phyloP scores from a whole-genome alignment of 306 rosid species.

The Rosa persica region DNA sequence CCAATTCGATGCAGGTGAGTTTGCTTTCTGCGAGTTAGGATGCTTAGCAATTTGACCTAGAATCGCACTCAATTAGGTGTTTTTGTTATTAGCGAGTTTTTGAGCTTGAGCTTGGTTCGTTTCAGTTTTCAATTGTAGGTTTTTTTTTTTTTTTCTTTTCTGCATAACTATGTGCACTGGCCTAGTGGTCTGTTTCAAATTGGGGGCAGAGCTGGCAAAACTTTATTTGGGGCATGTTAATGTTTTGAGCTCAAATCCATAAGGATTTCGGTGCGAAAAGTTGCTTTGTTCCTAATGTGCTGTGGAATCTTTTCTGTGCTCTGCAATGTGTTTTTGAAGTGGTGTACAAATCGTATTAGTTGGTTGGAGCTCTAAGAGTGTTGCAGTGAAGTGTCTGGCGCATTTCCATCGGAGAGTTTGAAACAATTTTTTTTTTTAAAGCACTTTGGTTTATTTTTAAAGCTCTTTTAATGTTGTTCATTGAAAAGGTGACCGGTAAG shows the following conservation, averaged over 20 bases:
- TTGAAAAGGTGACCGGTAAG: background rate
- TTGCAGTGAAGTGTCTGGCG: background rate
- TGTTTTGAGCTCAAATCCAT: slow-evolving; percentile 6
- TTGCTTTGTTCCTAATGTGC: background rate
- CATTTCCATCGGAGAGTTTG: background rate
- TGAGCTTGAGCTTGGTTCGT: slow-evolving; percentile 30
- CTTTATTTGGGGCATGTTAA: slow-evolving; percentile 6
- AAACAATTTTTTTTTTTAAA: background rate
- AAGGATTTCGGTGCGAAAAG: slow-evolving; percentile 12
- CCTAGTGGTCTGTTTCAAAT: slow-evolving; percentile 6
- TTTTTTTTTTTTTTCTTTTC: background rate
- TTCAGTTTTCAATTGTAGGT: slow-evolving; percentile 11
- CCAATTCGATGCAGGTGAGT: slow-evolving; percentile 93
- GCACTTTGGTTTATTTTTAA: background rate
- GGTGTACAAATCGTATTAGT: background rate
- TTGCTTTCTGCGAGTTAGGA: slow-evolving; percentile 24
- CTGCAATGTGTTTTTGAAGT: background rate
- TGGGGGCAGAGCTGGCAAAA: slow-evolving; percentile 16
- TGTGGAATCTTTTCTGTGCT: background rate
- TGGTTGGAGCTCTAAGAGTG: slow-evolving; percentile 6
- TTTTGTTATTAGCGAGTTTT: slow-evolving; percentile 21
- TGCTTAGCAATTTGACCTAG: slow-evolving; percentile 37
- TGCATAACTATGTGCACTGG: background rate
- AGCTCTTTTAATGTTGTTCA: background rate
- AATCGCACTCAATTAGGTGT: slow-evolving; percentile 21